Conservation (phyloP, 768 basidiomycete genomes). For the Mycena polygramma region DNA sequence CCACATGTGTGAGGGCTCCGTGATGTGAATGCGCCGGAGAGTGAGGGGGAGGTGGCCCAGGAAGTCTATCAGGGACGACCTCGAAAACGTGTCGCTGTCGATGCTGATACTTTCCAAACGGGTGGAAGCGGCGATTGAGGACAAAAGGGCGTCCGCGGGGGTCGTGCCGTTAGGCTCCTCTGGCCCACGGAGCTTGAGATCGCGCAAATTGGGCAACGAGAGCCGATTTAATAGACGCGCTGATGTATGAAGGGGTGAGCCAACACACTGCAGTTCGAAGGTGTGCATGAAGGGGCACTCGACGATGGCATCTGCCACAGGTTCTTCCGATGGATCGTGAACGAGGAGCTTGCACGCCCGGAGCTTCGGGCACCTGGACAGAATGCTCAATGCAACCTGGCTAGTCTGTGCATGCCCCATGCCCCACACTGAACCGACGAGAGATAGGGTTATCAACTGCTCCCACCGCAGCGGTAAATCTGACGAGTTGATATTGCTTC, state of each 20-base stretch:
- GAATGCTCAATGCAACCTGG: background rate
- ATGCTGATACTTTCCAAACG: conserved; percentile 20
- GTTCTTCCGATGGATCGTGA: background rate
- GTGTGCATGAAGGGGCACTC: conserved; percentile 5
- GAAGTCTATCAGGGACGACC: background rate
- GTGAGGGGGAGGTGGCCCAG: conserved; percentile 14
- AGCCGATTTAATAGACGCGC: conserved; percentile 8
- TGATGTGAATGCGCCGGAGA: background rate
- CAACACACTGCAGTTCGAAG: background rate
- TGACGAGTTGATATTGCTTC: background rate
- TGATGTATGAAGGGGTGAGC: background rate
- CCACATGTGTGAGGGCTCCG: background rate
- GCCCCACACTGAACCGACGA: background rate
- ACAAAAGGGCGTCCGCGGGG: background rate
- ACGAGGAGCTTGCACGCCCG: background rate
- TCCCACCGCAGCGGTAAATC: conserved; percentile 6
- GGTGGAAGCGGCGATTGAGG: conserved; percentile 4
- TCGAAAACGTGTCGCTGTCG: conserved; percentile 1
- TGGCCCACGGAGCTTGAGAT: conserved; percentile 11
- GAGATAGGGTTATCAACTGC: background rate
- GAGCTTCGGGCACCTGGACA: conserved; percentile 12
- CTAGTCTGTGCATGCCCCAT: background rate
- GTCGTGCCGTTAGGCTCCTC: background rate
- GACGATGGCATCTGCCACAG: background rate
- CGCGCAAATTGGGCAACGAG: conserved; percentile 7